Percentiles rank a stretch among this genome's conserved stretches.
Evolutionary conservation across 768 basidiomycete genomes (phyloP).

Genomic region (Lactarius quietus): DNA sequence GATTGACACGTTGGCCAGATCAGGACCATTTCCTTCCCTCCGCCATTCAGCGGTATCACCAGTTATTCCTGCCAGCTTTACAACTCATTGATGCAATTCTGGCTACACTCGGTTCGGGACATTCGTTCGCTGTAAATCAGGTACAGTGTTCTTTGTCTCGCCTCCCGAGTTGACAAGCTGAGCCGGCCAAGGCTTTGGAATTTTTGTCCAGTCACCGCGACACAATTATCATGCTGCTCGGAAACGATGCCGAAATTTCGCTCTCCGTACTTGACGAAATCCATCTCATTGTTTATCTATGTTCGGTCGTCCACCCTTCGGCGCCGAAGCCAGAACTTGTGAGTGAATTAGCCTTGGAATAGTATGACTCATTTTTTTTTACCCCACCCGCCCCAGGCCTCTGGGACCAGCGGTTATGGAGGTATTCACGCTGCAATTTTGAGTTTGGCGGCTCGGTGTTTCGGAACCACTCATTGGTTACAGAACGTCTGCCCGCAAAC

Average conservation of each 20-base stretch:
- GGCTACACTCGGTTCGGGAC: slow-evolving; percentile 69
- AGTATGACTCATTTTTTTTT: background rate
- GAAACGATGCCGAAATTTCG: slow-evolving; percentile 63
- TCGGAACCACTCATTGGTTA: slow-evolving; percentile 58
- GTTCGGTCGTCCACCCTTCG: slow-evolving; percentile 61
- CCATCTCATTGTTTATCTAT: slow-evolving; percentile 71
- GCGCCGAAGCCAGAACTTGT: slow-evolving; percentile 80
- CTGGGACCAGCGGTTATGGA: slow-evolving; percentile 78
- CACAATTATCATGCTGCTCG: slow-evolving; percentile 77
- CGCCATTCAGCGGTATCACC: slow-evolving; percentile 86
- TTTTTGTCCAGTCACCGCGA: slow-evolving; percentile 83
- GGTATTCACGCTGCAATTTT: slow-evolving; percentile 79
- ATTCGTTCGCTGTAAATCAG: slow-evolving; percentile 66
- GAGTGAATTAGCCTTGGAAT: slow-evolving; percentile 32
- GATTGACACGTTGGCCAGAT: slow-evolving; percentile 43
- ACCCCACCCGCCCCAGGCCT: slow-evolving; percentile 36
- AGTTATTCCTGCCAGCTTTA: slow-evolving; percentile 80
- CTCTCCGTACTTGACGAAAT: slow-evolving; percentile 73
- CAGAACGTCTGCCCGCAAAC: slow-evolving; percentile 57
- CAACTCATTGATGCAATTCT: slow-evolving; percentile 78
- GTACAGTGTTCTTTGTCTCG: slow-evolving; percentile 35
- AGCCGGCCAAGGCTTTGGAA: slow-evolving; percentile 55
- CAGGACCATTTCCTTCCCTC: slow-evolving; percentile 85
- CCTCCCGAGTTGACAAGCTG: background rate
- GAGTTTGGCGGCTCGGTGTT: slow-evolving; percentile 65